Conservation (phyloP, 1,139 yeast species). For the Magnusiomyces fungicola region DNA sequence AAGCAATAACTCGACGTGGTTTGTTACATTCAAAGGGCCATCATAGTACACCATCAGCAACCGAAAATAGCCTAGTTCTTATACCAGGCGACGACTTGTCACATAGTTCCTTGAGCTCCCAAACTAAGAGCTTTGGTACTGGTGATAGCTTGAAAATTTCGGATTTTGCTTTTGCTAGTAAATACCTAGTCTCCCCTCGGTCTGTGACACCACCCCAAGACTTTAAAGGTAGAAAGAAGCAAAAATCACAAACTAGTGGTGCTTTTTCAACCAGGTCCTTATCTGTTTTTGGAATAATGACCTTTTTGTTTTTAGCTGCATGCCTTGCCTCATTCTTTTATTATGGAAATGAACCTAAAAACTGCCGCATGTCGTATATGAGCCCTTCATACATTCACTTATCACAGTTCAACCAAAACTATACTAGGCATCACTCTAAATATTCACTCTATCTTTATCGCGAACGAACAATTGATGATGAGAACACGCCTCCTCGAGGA, state of each 20-base stretch:
- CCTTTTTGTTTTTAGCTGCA: not conserved
- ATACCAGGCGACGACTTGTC: too few relatives aligned
- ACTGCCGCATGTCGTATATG: constrained; percentile 27
- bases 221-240: not conserved
- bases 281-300: not conserved
- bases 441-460: constrained; percentile 67
- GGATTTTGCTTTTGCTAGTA: too few relatives aligned
- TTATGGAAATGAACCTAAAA: constrained; percentile 10
- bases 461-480: constrained; percentile 33
- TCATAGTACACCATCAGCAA: not conserved
- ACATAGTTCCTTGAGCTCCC: too few relatives aligned
- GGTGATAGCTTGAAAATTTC: too few relatives aligned
- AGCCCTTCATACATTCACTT: constrained; percentile 66
- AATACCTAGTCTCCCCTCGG: too few relatives aligned
- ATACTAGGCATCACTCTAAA: constrained; percentile 62
- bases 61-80: not conserved
- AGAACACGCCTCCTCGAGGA: constrained; percentile 47
- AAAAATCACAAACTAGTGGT: not conserved
- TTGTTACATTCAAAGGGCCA: not conserved
- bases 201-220: too few relatives aligned
- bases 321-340: constrained; percentile 8
- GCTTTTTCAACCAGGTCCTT: not conserved
- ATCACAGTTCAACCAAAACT: constrained; percentile 48
- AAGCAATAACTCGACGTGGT: not conserved
- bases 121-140: too few relatives aligned